Evolutionary conservation across 1,284 basidiomycete species (phyloP), one percentile per base, ranked within the genome.

Genomic region (Cryptococcus hybrid): DNA sequence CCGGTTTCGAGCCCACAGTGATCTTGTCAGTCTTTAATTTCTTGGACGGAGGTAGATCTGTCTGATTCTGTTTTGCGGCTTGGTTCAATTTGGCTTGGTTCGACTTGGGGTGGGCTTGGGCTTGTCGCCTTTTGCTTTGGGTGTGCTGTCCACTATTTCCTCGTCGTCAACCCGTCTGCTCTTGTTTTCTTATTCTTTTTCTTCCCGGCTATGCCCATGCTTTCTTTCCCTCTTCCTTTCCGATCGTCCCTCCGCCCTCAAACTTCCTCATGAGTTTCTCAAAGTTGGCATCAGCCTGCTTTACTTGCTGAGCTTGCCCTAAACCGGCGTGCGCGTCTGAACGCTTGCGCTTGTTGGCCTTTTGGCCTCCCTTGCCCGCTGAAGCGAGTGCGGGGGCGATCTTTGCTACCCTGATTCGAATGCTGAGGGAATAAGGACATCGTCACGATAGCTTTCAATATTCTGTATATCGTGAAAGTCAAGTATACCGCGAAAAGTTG

Each of bases 181-280:
- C 43, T 24, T 36, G n/a, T 43, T 51, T 54, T 54, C 39, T 50
- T 57, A 11, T 35, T 50, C 39, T 50, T 59, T 15, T 59, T 43
- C 24, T 38, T 34, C 44, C n/a, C 38, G 12, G 6, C 24, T 37
- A 38, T 37, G 7, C 54, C 40, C 38, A 36, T 51, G 57, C 50
- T 47, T 56, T 65, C 59, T 61, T 60, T 37, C 56, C 60, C 34
- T 60, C 34, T 65, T 63, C 61, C 51, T 53, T 46, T 58, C 48
- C 15, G 18, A 59, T 69, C 13, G 47, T 47, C 54, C 70, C 68
- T 47, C 59, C 57, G 39, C 60, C 61, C 54, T 60, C 64, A 49
- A 91, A 79, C 65, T 82, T 84, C 58, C 82, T 81, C 77, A 92
- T 83, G 48, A 94, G 80, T 73, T 86, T 91, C 69, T 92, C 88